Percentiles rank a stretch among this genome's conserved stretches.
Evolutionary conservation across 768 basidiomycete genomes (phyloP).

Genomic region (Fistulinella prunicolor): DNA sequence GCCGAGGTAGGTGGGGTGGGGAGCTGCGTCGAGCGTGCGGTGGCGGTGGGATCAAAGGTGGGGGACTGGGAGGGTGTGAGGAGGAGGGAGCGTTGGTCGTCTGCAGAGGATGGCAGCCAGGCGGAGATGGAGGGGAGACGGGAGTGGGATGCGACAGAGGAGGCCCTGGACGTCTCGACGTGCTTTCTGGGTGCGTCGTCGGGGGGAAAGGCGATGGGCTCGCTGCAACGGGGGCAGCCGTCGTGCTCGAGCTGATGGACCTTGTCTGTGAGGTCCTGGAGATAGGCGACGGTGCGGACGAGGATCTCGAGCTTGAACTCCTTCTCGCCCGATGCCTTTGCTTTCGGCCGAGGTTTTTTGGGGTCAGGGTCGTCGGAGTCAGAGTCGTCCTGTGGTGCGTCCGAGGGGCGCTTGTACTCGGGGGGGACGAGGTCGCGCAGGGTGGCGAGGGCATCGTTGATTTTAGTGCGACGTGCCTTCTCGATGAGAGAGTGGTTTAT

Average conservation of each 20-base stretch:
- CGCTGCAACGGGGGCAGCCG: slow-evolving; percentile 24
- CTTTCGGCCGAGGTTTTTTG: slow-evolving; percentile 28
- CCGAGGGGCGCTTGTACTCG: slow-evolving; percentile 39
- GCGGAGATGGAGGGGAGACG: slow-evolving; percentile 68
- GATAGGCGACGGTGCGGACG: slow-evolving; percentile 74
- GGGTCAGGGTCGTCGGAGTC: slow-evolving; percentile 35
- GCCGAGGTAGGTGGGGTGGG: slow-evolving; percentile 60
- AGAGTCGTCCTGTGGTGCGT: slow-evolving; percentile 25
- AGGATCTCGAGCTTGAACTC: slow-evolving; percentile 94
- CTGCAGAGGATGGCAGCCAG: slow-evolving; percentile 46
- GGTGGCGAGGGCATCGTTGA: slow-evolving; percentile 84
- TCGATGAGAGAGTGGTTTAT: slow-evolving; percentile 95
- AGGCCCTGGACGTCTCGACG: not conserved
- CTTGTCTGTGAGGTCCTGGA: slow-evolving; percentile 63
- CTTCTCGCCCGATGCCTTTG: slow-evolving; percentile 54
- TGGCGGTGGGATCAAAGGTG: slow-evolving; percentile 30
- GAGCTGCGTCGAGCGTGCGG: slow-evolving; percentile 31
- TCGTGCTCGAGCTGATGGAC: slow-evolving; percentile 44
- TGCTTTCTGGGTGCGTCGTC: too few relatives aligned
- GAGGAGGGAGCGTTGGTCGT: slow-evolving; percentile 30
- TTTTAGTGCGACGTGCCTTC: slow-evolving; percentile 90
- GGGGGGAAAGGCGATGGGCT: slow-evolving; percentile 12
- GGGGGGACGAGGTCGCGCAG: slow-evolving; percentile 75
- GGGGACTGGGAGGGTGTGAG: slow-evolving; percentile 35
- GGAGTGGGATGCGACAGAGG: slow-evolving; percentile 16